A percentile compares a stretch with the other conserved stretches of the same genome.
Evolutionary conservation across 2,329 filamentous ascomycete genomes (phyloP).

Genomic region (Calonectria hongkongensis): DNA sequence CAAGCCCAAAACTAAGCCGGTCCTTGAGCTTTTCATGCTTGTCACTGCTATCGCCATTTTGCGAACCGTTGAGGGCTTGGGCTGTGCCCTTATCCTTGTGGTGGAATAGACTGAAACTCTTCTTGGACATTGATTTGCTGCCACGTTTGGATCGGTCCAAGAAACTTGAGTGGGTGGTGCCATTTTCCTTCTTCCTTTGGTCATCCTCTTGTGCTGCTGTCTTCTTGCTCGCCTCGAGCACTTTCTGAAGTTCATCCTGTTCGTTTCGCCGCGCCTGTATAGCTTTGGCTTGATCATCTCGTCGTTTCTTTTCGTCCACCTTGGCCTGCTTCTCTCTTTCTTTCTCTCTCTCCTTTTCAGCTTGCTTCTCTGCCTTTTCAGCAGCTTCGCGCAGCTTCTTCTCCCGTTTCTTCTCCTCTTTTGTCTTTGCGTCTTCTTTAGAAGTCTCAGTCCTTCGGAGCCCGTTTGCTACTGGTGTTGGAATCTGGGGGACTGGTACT

Average conservation of each 20-base stretch:
- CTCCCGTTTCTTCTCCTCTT: constrained; percentile 78
- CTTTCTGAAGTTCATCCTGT: constrained; percentile 77
- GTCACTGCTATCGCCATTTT: constrained; percentile 50
- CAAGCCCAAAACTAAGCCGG: constrained; percentile 79
- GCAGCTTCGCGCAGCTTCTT: constrained; percentile 79
- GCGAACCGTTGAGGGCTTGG: constrained; percentile 46
- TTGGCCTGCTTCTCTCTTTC: constrained; percentile 65
- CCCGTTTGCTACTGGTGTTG: constrained; percentile 43
- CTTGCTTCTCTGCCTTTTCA: constrained; percentile 75
- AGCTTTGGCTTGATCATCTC: constrained; percentile 73
- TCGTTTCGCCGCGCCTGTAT: constrained; percentile 73
- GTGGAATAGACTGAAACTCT: constrained; percentile 80
- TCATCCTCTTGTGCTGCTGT: constrained; percentile 73
- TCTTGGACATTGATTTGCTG: constrained; percentile 87
- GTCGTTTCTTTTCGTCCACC: constrained; percentile 62
- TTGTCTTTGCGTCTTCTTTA: constrained; percentile 64
- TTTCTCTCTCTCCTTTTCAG: constrained; percentile 60
- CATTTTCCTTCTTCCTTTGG: constrained; percentile 63
- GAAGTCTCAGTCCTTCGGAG: constrained; percentile 49
- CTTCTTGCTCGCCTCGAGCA: constrained; percentile 79
- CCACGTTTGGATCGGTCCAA: constrained; percentile 81
- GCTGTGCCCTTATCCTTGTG: constrained; percentile 69
- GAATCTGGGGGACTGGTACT: constrained; percentile 43
- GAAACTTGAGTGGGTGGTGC: constrained; percentile 65
- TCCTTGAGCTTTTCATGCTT: constrained; percentile 75